Evolutionary conservation across 495 filamentous ascomycete species (phyloP).

Genomic region (Aspergillus wentii): DNA sequence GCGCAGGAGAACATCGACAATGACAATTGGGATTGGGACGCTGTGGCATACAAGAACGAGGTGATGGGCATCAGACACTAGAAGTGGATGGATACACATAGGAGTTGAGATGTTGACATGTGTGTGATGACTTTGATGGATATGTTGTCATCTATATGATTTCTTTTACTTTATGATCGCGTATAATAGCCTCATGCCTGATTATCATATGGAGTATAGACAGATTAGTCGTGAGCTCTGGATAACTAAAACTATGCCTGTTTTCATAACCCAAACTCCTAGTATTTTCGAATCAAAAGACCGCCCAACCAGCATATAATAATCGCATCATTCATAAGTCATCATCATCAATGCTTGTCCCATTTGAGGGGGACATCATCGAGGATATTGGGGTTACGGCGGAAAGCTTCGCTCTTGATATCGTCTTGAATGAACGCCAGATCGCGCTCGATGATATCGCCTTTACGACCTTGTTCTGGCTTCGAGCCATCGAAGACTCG

Average conservation of each 20-base stretch:
- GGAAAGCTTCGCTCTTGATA: conserved; percentile 10
- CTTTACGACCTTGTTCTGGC: conserved; percentile 1
- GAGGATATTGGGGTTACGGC: conserved; percentile 8
- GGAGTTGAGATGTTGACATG: not conserved
- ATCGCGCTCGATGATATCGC: conserved; percentile 12
- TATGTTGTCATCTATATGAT: no score
- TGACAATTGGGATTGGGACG: not conserved
- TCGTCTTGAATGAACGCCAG: conserved; percentile 11
- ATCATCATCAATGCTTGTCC: not conserved
- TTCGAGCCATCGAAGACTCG: conserved; percentile 7
- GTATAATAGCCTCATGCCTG: no score
- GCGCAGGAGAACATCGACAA: not conserved
- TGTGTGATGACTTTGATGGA: no score
- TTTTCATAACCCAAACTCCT: not conserved
- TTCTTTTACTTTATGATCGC: no score
- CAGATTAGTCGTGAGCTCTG: not conserved
- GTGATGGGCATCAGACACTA: not conserved
- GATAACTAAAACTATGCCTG: not conserved
- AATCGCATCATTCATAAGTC: not conserved
- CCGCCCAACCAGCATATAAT: not conserved
- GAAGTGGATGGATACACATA: no score
- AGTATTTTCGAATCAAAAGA: not conserved
- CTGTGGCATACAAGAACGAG: not conserved
- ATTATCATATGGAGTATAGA: not conserved
- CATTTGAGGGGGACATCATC: conserved; percentile 1